A percentile compares a stretch with the other conserved stretches of the same genome.
Conservation (phyloP, 805 yeast species). For the Ogataea chonburiensis region DNA sequence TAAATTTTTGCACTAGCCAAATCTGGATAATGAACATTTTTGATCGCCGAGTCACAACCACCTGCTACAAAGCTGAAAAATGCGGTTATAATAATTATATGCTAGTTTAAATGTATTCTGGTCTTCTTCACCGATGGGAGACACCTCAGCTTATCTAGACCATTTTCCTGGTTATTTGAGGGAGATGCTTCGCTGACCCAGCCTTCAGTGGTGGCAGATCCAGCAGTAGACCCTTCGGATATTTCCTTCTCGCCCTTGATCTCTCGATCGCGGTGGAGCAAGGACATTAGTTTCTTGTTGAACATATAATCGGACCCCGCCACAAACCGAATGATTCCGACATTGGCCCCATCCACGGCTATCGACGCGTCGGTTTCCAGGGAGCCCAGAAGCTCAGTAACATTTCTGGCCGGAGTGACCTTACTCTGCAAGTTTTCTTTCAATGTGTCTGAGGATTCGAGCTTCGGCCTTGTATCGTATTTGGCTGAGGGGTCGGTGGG, state of each 20-base stretch:
- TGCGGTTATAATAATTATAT: too few species aligned
- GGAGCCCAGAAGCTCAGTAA: slow-evolving; percentile 1
- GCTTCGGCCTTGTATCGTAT: too few species aligned
- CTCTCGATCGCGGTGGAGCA: slow-evolving; percentile 13
- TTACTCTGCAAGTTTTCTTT: background rate
- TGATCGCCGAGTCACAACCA: too few species aligned
- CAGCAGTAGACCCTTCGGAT: too few species aligned
- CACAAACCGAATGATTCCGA: slow-evolving; percentile 14
- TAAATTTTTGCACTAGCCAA: slow-evolving; percentile 4
- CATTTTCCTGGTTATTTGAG: slow-evolving; percentile 6
- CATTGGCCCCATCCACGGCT: slow-evolving; percentile 6
- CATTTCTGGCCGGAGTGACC: background rate
- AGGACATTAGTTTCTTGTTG: slow-evolving; percentile 17
- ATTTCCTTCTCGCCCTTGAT: too few species aligned
- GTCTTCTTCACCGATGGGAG: slow-evolving; percentile 15
- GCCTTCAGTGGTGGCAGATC: slow-evolving; percentile 1
- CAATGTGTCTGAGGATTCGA: background rate
- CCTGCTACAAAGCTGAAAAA: too few species aligned
- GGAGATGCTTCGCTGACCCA: slow-evolving; percentile 2
- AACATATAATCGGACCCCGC: slow-evolving; percentile 20
- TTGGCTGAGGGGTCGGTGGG: too few species aligned
- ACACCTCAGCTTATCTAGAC: slow-evolving; percentile 15
- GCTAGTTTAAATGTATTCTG: slow-evolving; percentile 12
- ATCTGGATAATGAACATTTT: slow-evolving; percentile 1
- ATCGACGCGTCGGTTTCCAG: slow-evolving; percentile 7